Evolutionary conservation across 495 filamentous ascomycete genomes (phyloP), one percentile per base, ranked within the genome.

Genomic region (Echria macrotheca): DNA sequence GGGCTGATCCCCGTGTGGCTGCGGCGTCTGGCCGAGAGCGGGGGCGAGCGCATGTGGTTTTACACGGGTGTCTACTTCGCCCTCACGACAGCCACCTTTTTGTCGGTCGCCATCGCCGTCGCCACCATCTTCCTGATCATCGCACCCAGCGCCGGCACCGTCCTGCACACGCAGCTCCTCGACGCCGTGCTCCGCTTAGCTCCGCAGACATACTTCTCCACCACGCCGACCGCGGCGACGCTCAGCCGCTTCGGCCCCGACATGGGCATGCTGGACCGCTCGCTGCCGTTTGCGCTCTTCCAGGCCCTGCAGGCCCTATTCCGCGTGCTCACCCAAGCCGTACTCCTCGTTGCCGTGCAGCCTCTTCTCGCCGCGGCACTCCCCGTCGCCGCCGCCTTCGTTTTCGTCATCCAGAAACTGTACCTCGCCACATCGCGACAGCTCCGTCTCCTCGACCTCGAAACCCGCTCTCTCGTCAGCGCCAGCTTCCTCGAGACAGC

Each of bases 381-480:
- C 9, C 46, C 46, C 48, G 40, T 78, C 19, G 58, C 78, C 1
- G 69, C 79, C 8, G 68, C 68, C 18, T 63, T 76, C 10, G n/a
- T 50, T 4, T 77, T 61, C 33, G 4, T 72, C 1, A 41, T 81
- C 1, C 78, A 83, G 47, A 66, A 60, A 5, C 67, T 72, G 55
- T 83, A 83, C 48, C 66, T 82, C 1, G 69, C 72, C 8, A 76
- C 73, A 1, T 78, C 76, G 1, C 72, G 77, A 3, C 80, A 82
- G 52, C 44, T 84, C 2, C 72, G 80, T 8, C 52, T 81, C 2
- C 57, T 84, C 1, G 79, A 82, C 42, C 70, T 73, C 4, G 68
- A 74, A 50, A 52, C 64, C 7, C 59, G 55, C 28, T 52, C 59
- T 12, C 57, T 50, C 1, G 41, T 73, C 5, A 66, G 61, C 39